These are phyloP conservation scores for Euclidium syriacum DNA, from an alignment of 345 rosid species.

Conservation along the genomic window DNA sequence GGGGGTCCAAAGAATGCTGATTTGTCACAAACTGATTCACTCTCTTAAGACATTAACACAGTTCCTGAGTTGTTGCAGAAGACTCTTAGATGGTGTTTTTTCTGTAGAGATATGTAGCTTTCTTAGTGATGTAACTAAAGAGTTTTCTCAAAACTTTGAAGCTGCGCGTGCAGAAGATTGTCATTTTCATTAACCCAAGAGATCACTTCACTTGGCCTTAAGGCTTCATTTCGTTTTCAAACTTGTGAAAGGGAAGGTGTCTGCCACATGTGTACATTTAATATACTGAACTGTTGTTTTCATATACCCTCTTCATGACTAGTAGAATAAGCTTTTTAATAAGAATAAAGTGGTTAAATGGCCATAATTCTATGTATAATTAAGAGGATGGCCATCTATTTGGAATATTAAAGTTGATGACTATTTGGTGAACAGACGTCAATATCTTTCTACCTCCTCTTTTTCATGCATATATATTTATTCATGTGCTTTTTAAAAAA, in stretches of 20 bases:
- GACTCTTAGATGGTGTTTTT: constrained; percentile 20
- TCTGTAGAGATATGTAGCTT: constrained; percentile 15
- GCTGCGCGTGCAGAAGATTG: constrained; percentile 24
- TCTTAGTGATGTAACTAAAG: constrained; percentile 12
- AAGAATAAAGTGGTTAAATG: too few species aligned
- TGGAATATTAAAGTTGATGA: too few species aligned
- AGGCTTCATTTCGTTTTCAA: constrained; percentile 6
- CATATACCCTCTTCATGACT: background rate
- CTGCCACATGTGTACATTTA: constrained; percentile 24
- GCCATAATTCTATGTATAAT: too few species aligned
- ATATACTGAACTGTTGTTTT: constrained; percentile 1
- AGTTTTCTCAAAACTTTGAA: constrained; percentile 20
- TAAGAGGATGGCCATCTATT: too few species aligned
- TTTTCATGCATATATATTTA: too few species aligned
- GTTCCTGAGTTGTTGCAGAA: constrained; percentile 14
- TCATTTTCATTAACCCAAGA: constrained; percentile 16
- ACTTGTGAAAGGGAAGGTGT: constrained; percentile 28
- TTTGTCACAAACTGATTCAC: constrained; percentile 22
- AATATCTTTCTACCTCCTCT: too few species aligned
- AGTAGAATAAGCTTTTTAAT: too few species aligned
- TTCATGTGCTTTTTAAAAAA: too few species aligned
- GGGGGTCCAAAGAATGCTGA: constrained; percentile 7
- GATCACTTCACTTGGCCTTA: constrained; percentile 14
- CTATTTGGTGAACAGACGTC: too few species aligned
- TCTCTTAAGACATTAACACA: constrained; percentile 11